Evolutionary conservation across 192 early-diverging fungal genomes (phyloP).

Genomic region (Backusella mclennaniae): DNA sequence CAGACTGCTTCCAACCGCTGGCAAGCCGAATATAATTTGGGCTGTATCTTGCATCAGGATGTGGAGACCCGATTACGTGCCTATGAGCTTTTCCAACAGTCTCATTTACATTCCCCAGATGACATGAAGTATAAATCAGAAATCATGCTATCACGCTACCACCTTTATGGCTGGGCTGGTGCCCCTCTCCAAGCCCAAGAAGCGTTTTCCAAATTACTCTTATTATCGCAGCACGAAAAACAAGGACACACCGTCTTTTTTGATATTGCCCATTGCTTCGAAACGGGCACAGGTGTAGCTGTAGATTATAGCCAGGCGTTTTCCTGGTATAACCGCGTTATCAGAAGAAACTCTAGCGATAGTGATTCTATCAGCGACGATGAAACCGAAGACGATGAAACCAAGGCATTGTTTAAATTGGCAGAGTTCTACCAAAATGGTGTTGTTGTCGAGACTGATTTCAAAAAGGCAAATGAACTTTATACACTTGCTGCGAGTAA

Average conservation of each 20-base stretch:
- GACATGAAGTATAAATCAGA: not conserved
- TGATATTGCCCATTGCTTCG: conserved; percentile 34
- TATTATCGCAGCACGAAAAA: conserved; percentile 16
- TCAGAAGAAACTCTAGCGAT: not conserved
- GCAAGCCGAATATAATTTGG: conserved; percentile 29
- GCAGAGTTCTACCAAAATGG: conserved; percentile 36
- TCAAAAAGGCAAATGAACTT: conserved; percentile 20
- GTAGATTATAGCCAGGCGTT: conserved; percentile 26
- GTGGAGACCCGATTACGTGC: conserved; percentile 12
- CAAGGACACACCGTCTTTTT: conserved; percentile 14
- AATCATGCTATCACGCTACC: conserved; percentile 35
- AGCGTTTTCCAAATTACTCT: conserved; percentile 15
- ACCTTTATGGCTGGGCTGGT: conserved; percentile 30
- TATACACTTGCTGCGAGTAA: conserved; percentile 23
- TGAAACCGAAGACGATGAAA: conserved; percentile 31
- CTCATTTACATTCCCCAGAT: conserved; percentile 18
- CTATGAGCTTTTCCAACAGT: conserved; percentile 4
- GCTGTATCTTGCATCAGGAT: conserved; percentile 27
- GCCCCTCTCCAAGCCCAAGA: conserved; percentile 3
- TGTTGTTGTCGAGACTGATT: conserved; percentile 5
- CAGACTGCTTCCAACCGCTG: not conserved
- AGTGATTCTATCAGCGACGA: conserved; percentile 6
- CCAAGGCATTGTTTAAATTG: conserved; percentile 22
- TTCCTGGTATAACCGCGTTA: conserved; percentile 21
- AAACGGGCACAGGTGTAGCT: conserved; percentile 27